A percentile compares a stretch with the other conserved stretches of the same genome.
These are phyloP conservation scores for Apiospora kogelbergensis DNA, from an alignment of 2,329 filamentous ascomycete species.

Conservation along the genomic window DNA sequence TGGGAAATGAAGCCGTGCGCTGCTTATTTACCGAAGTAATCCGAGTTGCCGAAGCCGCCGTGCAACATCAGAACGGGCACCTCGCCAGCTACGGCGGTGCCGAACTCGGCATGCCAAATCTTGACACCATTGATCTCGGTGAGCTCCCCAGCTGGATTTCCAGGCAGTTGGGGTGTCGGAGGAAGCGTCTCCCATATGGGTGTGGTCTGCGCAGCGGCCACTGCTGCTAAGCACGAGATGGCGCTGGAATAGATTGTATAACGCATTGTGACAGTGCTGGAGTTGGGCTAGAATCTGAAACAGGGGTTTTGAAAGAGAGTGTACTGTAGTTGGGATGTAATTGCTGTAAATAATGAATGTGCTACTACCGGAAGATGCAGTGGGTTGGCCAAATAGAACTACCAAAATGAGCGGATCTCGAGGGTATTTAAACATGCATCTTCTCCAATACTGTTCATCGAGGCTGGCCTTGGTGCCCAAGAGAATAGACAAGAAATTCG, in stretches of 20 bases:
- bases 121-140: constrained; percentile 36
- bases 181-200: constrained; percentile 36
- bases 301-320: neutral
- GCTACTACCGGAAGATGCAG: neutral
- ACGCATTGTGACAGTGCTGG: neutral
- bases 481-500: neutral
- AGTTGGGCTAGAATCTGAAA: neutral
- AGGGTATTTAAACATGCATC: neutral
- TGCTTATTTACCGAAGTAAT: constrained; percentile 28
- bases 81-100: constrained; percentile 34
- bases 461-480: neutral
- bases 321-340: neutral
- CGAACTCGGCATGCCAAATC: constrained; percentile 40
- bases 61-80: constrained; percentile 39
- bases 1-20: neutral
- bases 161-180: constrained; percentile 36
- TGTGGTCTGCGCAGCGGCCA: constrained; percentile 6
- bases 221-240: neutral
- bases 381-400: neutral
- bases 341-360: neutral
- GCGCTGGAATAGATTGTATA: neutral
- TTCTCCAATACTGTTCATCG: neutral
- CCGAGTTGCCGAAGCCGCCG: constrained; percentile 42
- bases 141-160: constrained; percentile 29
- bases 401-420: neutral